These are phyloP conservation scores for Maudiozyma turicensis DNA, from an alignment of 805 yeast species.

Conservation along the genomic window DNA sequence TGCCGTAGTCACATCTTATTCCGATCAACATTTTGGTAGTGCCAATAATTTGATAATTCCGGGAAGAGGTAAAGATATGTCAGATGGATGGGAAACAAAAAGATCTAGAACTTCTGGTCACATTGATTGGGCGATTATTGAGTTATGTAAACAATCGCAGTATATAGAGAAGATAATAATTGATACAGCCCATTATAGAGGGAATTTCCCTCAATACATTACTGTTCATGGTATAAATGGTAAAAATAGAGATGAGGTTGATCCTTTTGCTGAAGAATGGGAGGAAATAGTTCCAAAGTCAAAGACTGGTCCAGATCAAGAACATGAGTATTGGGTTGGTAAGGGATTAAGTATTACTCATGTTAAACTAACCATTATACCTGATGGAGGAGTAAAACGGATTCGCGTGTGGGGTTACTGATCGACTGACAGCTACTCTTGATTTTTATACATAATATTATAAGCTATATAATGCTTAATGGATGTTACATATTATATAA, in stretches of 20 bases:
- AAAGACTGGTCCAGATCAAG: constrained; percentile 76
- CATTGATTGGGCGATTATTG: constrained; percentile 83
- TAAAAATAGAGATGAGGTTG: constrained; percentile 29
- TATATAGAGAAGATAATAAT: constrained; percentile 49
- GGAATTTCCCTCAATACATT: constrained; percentile 84
- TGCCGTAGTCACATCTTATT: constrained; percentile 72
- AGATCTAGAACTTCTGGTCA: constrained; percentile 80
- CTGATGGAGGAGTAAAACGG: constrained; percentile 96
- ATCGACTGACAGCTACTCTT: background rate
- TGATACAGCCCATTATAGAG: constrained; percentile 91
- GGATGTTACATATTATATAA: no score
- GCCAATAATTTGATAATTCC: constrained; percentile 85
- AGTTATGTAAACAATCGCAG: constrained; percentile 58
- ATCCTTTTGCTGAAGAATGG: constrained; percentile 41
- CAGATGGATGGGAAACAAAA: constrained; percentile 97
- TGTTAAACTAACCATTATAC: constrained; percentile 73
- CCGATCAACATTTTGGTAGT: constrained; percentile 92
- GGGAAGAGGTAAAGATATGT: constrained; percentile 93
- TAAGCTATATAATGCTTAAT: no score
- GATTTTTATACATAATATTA: background rate
- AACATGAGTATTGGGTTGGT: constrained; percentile 44
- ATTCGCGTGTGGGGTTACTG: constrained; percentile 43
- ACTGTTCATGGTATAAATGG: constrained; percentile 47
- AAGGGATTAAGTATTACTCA: constrained; percentile 44
- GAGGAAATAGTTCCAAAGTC: constrained; percentile 49